Base-by-base conservation (phyloP, 805 yeast species). In the Grigorovia humatica region DNA sequence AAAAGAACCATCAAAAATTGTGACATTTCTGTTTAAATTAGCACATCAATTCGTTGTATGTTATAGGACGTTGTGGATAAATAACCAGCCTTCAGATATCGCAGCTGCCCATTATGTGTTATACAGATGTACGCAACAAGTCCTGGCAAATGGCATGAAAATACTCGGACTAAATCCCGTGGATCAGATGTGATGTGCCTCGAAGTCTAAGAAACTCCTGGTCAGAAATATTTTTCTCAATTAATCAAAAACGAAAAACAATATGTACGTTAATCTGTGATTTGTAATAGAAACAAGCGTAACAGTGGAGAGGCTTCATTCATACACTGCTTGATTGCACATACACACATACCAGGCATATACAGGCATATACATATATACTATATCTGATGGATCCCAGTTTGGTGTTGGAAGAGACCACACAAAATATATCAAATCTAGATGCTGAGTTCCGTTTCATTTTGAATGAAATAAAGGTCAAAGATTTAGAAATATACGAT, bases 81-180 rank as follows among this genome's bases (percentile, higher is more conserved):
- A 95, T 58, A 97, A 97, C 56, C 98, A 93, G 74, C 85, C 83
- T 56, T 79, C 80, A 65, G 90, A 85, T 49, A 74, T 93, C 63
- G 91, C 97, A 50, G 69, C 77, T 52, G 96, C 98, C 32, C 85
- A 98, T 72, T 76, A 91, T 70, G 96, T 98, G 2, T 78, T 93
- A 57, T 93, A 90, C 70, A 76, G 84, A 50, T 76, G 96, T 57
- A 96, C 96, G 49, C 82, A 90, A 72, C 95, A 85, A 72, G 95
- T 88, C 12, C 75, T 93, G 60, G 75, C 75, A 72, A 90, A 89
- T 65, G 99, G 97, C 74, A 82, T 93, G 89, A 74, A 74, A 46
- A 74, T 93, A 64, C 74, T 93, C 64, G 96, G 97, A 52, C 77
- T 93, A 67, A 89, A 97, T 46, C 98, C 99, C n/a, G 98, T 93